Conservation (phyloP, 108 stramenopile species). For the Stephanodiscus triporus region DNA sequence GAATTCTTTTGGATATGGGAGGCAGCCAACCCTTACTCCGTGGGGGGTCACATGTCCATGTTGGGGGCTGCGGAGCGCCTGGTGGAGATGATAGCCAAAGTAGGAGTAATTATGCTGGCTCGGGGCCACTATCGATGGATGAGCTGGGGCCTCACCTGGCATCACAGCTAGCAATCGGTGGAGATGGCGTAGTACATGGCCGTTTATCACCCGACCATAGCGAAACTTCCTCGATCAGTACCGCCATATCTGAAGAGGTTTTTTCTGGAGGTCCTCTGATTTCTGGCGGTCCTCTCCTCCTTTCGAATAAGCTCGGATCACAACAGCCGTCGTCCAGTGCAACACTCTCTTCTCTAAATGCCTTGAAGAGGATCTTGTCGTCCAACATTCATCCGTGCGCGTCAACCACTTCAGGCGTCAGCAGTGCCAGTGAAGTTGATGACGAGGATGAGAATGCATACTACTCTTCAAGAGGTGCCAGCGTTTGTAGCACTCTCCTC, state of each 20-base stretch:
- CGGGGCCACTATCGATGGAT: conserved; percentile 39
- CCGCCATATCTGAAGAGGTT: conserved; percentile 28
- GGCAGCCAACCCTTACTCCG: not conserved
- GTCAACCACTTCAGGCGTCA: conserved; percentile 62
- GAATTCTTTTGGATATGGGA: conserved; percentile 59
- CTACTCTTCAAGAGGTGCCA: conserved; percentile 74
- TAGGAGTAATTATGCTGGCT: conserved; percentile 24
- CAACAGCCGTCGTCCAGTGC: not conserved
- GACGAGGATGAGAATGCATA: conserved; percentile 80
- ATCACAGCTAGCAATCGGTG: conserved; percentile 71
- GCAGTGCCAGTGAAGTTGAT: conserved; percentile 52
- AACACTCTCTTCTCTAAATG: conserved; percentile 12
- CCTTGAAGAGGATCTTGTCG: not conserved
- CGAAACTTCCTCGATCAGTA: conserved; percentile 55
- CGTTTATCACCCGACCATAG: conserved; percentile 46
- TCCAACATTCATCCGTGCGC: conserved; percentile 65
- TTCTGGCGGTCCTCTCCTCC: conserved; percentile 23
- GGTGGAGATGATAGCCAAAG: conserved; percentile 7
- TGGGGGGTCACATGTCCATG: conserved; percentile 9
- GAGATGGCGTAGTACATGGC: conserved; percentile 14
- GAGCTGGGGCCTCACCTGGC: conserved; percentile 71
- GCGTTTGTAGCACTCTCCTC: conserved; percentile 73
- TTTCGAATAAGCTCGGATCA: conserved; percentile 7
- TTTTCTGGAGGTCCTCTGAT: conserved; percentile 9
- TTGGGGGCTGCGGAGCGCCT: not conserved